Percentiles rank a stretch among this genome's conserved stretches.
phyloP scores from a whole-genome alignment of 768 basidiomycete genomes.

The Suillus placidus region DNA sequence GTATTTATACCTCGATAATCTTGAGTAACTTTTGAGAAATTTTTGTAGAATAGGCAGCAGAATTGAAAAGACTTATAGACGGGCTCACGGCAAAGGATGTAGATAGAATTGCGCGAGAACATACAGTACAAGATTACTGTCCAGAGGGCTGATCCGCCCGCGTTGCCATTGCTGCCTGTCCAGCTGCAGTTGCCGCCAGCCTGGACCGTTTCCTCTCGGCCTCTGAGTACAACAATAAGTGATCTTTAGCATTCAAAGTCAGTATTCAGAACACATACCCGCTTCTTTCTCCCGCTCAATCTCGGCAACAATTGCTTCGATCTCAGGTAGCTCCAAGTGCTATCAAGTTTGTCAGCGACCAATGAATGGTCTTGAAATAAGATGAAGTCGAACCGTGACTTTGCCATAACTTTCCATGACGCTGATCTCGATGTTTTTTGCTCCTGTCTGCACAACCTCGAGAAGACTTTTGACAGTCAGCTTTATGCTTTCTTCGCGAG shows the following conservation, averaged over 20 bases:
- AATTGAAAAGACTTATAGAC: neutral
- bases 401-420: constrained; percentile 97
- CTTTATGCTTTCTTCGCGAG: constrained; percentile 89
- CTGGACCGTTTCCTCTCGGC: constrained; percentile 92
- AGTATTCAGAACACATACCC: constrained; percentile 46
- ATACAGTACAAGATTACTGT: constrained; percentile 31
- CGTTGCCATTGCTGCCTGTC: constrained; percentile 84
- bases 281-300: constrained; percentile 99
- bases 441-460: constrained; percentile 99
- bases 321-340: constrained; percentile 74
- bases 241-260: neutral
- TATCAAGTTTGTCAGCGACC: neutral
- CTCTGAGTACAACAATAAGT: constrained; percentile 50
- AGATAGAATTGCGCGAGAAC: neutral
- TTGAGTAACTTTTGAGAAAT: neutral
- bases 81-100: neutral
- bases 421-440: constrained; percentile 99
- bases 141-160: constrained; percentile 46
- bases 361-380: neutral
- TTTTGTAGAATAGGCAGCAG: neutral
- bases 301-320: constrained; percentile 87
- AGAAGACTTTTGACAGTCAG: constrained; percentile 93
- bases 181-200: constrained; percentile 88
- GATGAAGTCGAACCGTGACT: constrained; percentile 67
- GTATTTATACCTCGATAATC: neutral